Evolutionary conservation across 2,329 filamentous ascomycete genomes (phyloP), one percentile per base, ranked within the genome.

Genomic region (Chalaropsis ovoidea): DNA sequence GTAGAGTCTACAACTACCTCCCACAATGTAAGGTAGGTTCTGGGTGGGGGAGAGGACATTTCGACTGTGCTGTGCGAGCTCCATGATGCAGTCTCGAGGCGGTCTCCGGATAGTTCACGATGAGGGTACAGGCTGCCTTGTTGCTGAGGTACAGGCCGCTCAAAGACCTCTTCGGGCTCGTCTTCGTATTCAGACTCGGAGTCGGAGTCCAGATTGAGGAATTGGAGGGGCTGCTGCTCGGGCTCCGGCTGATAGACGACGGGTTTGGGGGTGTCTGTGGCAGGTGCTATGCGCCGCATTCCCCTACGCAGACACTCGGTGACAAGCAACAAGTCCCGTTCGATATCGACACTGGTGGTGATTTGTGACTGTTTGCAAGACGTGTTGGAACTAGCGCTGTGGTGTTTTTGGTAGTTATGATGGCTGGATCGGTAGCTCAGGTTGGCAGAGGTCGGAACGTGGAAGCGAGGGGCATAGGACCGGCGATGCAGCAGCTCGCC

Each of bases 221-320:
- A 47, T 47, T 49, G 61, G 10, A 58, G 3, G 19, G 54, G 54
- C 2, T 35, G 54, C 10, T 31, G 54, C 17, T 58, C 52, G 0
- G 27, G 17, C 10, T 58, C 54, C 6, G 27, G 15, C 24, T 24
- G 19, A 5, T 27, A 27, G 6, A 17, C n/a, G 13, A 24, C 19
- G 10, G 62, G 62, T 1, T 22, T 45, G 11, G 22, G 15, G n/a
- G 19, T 45, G 35, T 64, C 62, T 8, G 56, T 4, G 3, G 3
- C 24, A 41, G 49, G 15, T 3, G 10, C 47, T n/a, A 65, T 58
- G 35, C 56, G 64, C 3, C 56, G 64, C 64, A 65, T 65, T 17
- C 64, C 64, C 4, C 64, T 41, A 24, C 64, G 54, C 8, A 65
- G 56, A 27, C 64, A 65, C n/a, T 65, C 64, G 15, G 54, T 61